Evolutionary conservation across 2,329 filamentous ascomycete species (phyloP).

Genomic region (Diplodia intermedia): DNA sequence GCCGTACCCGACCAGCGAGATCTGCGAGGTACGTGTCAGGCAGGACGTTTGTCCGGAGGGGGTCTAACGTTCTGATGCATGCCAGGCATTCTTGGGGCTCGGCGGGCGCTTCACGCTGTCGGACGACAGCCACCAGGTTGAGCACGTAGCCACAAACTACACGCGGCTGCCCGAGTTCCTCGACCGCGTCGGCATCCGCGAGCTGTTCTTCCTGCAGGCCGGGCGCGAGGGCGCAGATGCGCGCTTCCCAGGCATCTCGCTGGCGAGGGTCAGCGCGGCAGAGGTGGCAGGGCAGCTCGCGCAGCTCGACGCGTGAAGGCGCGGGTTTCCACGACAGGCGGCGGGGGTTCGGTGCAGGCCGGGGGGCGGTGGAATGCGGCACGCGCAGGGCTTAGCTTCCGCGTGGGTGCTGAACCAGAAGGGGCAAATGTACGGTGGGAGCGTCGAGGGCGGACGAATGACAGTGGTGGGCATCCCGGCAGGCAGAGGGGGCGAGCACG

Average conservation of each 20-base stretch:
- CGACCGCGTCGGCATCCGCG: conserved; percentile 66
- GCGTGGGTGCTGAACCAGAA: background rate
- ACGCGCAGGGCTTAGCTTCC: conserved; percentile 28
- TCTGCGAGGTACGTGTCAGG: conserved; percentile 70
- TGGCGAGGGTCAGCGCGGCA: background rate
- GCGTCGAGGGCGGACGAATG: conserved; percentile 11
- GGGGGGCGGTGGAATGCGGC: background rate
- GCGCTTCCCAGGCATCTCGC: conserved; percentile 44
- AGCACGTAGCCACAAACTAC: conserved; percentile 89
- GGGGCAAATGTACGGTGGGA: conserved; percentile 19
- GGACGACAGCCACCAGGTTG: conserved; percentile 91
- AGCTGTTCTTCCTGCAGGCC: conserved; percentile 55
- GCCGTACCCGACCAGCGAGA: conserved; percentile 81
- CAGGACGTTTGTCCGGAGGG: conserved; percentile 22
- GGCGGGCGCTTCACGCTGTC: conserved; percentile 87
- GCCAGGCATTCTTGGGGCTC: conserved; percentile 71
- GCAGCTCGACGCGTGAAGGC: conserved; percentile 1
- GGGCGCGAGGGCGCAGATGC: conserved; percentile 37
- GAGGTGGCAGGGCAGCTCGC: conserved; percentile 5
- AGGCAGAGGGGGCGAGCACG: conserved; percentile 21
- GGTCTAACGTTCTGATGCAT: conserved; percentile 34
- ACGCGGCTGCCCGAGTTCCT: conserved; percentile 72
- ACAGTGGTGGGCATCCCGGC: conserved; percentile 7
- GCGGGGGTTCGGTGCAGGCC: background rate
- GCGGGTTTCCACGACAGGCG: background rate